Evolutionary conservation across 2,329 filamentous ascomycete species (phyloP).

Genomic region (Aurifilum marmelostoma): DNA sequence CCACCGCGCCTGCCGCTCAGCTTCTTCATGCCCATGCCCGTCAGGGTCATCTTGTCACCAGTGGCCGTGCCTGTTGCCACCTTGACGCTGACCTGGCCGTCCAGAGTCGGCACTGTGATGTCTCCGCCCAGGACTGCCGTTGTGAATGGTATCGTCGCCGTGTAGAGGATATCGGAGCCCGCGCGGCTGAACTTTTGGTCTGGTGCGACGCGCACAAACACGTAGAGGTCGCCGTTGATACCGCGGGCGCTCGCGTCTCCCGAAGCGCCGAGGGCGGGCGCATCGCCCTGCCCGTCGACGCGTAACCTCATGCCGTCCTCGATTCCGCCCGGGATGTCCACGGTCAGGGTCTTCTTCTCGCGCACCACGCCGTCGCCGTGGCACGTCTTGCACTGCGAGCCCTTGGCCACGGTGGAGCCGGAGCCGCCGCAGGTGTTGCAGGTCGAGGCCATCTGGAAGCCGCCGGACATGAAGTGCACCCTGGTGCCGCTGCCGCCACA

Average conservation of each 20-base stretch:
- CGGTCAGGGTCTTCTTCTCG: conserved; percentile 78
- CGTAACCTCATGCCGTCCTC: conserved; percentile 95
- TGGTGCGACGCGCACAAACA: conserved; percentile 85
- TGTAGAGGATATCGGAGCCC: conserved; percentile 91
- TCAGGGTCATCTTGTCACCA: conserved; percentile 86
- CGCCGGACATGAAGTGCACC: conserved; percentile 87
- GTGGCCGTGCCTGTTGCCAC: conserved; percentile 90
- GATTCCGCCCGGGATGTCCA: conserved; percentile 93
- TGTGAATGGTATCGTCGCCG: conserved; percentile 86
- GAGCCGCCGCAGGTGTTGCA: conserved; percentile 81
- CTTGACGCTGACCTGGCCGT: conserved; percentile 87
- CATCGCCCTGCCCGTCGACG: conserved; percentile 84
- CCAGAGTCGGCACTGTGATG: conserved; percentile 84
- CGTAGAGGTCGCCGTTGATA: conserved; percentile 86
- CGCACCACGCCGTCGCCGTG: conserved; percentile 81
- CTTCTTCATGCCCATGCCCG: conserved; percentile 93
- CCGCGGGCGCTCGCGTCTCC: conserved; percentile 65
- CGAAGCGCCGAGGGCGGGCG: conserved; percentile 73
- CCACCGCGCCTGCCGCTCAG: conserved; percentile 68
- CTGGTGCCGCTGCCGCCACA: conserved; percentile 87
- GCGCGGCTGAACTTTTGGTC: conserved; percentile 87
- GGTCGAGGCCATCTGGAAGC: conserved; percentile 94
- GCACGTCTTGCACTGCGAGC: conserved; percentile 80
- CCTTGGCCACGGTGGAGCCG: conserved; percentile 75
- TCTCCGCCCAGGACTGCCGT: conserved; percentile 92